Evolutionary conservation across 2,329 filamentous ascomycete genomes (phyloP).

Genomic region (Fusarium redolens): DNA sequence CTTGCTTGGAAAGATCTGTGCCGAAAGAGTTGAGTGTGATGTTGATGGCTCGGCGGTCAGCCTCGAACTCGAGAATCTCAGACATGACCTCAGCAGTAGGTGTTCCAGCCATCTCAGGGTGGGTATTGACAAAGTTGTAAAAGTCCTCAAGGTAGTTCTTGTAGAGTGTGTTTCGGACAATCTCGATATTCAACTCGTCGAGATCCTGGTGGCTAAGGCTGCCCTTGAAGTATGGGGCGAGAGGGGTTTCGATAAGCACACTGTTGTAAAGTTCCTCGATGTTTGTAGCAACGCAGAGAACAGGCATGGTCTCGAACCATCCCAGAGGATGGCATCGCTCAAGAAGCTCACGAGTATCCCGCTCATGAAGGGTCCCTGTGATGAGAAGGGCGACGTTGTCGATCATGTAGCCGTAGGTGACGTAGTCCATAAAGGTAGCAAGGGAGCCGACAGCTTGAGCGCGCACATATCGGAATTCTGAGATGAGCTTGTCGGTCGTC

Average conservation of each 20-base stretch:
- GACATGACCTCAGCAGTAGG: slow-evolving; percentile 95
- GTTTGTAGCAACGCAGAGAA: slow-evolving; percentile 96
- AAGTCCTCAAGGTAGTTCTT: slow-evolving; percentile 99
- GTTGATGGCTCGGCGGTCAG: slow-evolving; percentile 96
- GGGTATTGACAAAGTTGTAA: slow-evolving; percentile 90
- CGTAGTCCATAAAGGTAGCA: slow-evolving; percentile 95
- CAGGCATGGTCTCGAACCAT: slow-evolving; percentile 99
- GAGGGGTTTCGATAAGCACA: slow-evolving; percentile 93
- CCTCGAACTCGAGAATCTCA: slow-evolving; percentile 96
- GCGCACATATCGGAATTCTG: slow-evolving; percentile 95
- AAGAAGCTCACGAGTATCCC: slow-evolving; percentile 93
- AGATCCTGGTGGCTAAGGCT: slow-evolving; percentile 95
- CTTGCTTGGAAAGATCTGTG: slow-evolving; percentile 91
- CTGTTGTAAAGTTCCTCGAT: slow-evolving; percentile 99
- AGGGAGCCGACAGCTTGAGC: slow-evolving; percentile 93
- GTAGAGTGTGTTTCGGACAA: slow-evolving; percentile 97
- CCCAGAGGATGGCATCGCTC: slow-evolving; percentile 96
- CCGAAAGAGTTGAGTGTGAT: slow-evolving; percentile 99
- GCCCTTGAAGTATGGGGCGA: slow-evolving; percentile 97
- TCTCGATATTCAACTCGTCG: slow-evolving; percentile 99
- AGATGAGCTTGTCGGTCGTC: slow-evolving; percentile 97
- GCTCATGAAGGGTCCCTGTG: slow-evolving; percentile 95
- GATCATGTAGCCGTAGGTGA: slow-evolving; percentile 99
- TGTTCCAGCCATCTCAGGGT: slow-evolving; percentile 86
- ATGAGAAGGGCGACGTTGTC: slow-evolving; percentile 98